Conservation (phyloP, 2,329 filamentous ascomycete genomes). For the Colletotrichum siamense region DNA sequence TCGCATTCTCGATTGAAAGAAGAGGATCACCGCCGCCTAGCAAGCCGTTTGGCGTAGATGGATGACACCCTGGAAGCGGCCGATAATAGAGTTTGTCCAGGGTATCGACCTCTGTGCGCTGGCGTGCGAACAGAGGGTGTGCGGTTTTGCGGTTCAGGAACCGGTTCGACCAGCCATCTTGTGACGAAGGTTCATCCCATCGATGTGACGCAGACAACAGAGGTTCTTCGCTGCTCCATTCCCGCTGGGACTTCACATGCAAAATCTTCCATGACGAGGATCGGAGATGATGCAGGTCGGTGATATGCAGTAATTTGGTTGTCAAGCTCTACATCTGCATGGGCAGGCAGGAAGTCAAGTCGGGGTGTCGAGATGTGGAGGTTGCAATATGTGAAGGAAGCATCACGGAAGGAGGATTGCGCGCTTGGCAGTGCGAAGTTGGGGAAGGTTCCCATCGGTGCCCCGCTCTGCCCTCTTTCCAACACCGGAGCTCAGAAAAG, state of each 20-base stretch:
- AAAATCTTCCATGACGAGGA: not conserved
- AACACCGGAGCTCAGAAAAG: not conserved
- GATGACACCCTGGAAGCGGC: not conserved
- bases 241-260: not conserved
- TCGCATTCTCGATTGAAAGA: not conserved
- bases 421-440: not conserved
- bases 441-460: not conserved
- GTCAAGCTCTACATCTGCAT: not conserved
- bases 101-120: not conserved
- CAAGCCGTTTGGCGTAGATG: not conserved
- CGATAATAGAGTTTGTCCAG: not conserved
- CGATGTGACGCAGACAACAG: not conserved
- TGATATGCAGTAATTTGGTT: not conserved
- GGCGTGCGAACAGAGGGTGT: not conserved
- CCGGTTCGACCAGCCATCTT: not conserved
- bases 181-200: constrained; percentile 3
- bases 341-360: not conserved
- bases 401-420: not conserved
- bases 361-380: not conserved
- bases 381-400: not conserved
- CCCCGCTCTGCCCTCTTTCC: not conserved
- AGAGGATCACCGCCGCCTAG: not conserved
- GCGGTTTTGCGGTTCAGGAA: not conserved
- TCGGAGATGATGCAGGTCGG: not conserved
- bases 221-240: not conserved